Evolutionary conservation across 2,329 filamentous ascomycete species (phyloP), one percentile per base, ranked within the genome.

Genomic region (Nectriaceae sp.): DNA sequence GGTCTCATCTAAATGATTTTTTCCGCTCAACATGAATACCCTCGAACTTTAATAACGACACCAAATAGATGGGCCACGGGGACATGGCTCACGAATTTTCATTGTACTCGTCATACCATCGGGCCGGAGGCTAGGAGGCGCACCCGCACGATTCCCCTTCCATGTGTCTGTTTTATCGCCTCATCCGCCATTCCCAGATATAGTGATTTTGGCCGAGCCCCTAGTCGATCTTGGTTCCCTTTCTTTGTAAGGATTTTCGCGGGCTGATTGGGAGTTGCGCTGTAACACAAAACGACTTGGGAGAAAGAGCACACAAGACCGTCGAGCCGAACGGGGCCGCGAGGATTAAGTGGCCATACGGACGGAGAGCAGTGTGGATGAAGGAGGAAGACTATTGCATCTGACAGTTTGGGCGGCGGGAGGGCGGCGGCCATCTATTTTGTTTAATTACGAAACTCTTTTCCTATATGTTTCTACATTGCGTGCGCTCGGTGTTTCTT

Each of bases 1-100:
- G 93, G 93, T 82, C 79, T 97, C 72, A 97, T 97, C 82, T 97
- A 88, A 87, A 68, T 63, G 62, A 63, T 57, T 63, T 65, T 56
- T 60, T 67, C 64, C 65, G 64, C 61, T 36, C n/a, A 62, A 67
- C 59, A 71, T 62, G 65, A 73, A 73, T 73, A 73, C 70, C 71
- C 70, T 69, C 69, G 60, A 66, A 64, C 66, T 70, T 68, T 68
- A 67, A 69, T 71, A 64, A 70, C 67, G 69, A 67, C 60, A 61
- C 62, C 54, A 55, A 49, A 58, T 63, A 63, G 60, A 65, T 68
- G 66, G 64, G 68, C 63, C 67, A 68, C 59, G 63, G 65, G 61
- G 62, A 65, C 50, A 67, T 57, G 69, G 69, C 69, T 68, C 68
- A 70, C 64, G 65, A 69, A 54, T 64, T 66, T 68, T 63, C 54